phyloP scores from a whole-genome alignment of 345 rosid species.

The Linum tenue region DNA sequence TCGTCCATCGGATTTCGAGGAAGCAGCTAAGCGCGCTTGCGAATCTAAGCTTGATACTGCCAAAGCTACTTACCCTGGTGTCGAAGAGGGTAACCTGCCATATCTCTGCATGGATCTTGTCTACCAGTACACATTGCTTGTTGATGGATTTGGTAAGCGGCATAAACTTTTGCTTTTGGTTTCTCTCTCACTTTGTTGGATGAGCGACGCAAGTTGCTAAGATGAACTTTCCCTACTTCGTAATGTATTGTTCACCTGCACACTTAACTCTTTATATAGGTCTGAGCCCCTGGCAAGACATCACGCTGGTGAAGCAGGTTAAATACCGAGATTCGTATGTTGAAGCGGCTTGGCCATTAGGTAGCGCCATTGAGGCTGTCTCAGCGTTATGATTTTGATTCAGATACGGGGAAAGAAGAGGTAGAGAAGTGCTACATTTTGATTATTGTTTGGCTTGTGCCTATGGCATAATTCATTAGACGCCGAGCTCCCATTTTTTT shows the following conservation, averaged over 20 bases:
- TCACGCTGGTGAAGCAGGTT: constrained; percentile 78
- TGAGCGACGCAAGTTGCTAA: neutral
- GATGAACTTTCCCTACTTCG: neutral
- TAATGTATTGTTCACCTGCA: constrained; percentile 1
- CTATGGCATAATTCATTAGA: neutral
- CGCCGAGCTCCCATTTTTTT: neutral
- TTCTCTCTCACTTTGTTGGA: neutral
- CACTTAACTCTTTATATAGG: constrained; percentile 26
- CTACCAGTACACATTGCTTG: constrained; percentile 70
- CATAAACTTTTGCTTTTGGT: neutral
- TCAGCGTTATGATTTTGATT: constrained; percentile 28
- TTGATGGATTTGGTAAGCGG: constrained; percentile 76
- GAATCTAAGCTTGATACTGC: constrained; percentile 59
- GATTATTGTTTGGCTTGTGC: neutral
- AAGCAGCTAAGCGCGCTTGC: constrained; percentile 85
- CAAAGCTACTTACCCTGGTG: constrained; percentile 37
- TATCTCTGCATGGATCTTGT: constrained; percentile 93
- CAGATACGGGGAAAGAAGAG: neutral
- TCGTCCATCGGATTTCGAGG: constrained; percentile 58
- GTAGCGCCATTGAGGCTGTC: constrained; percentile 93
- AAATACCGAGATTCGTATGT: constrained; percentile 52
- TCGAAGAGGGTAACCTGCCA: constrained; percentile 50
- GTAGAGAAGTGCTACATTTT: too few species aligned
- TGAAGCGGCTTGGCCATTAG: constrained; percentile 98
- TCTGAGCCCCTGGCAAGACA: constrained; percentile 62